phyloP scores from a whole-genome alignment of 257 asterid species.

The Mitragyna speciosa region DNA sequence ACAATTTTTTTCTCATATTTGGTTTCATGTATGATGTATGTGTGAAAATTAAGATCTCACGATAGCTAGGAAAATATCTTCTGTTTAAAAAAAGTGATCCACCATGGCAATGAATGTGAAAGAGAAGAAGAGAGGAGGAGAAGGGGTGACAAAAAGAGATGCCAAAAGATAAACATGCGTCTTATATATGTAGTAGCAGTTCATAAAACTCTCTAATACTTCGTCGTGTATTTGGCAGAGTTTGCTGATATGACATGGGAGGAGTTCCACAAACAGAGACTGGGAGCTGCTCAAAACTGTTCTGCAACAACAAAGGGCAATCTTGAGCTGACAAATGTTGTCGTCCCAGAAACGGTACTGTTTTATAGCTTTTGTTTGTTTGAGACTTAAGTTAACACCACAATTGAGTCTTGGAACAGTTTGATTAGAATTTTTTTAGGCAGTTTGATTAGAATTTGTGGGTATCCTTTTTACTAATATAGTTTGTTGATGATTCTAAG shows the following conservation, averaged over 20 bases:
- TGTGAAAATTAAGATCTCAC: neutral
- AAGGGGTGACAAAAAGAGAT: neutral
- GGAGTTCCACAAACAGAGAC: conserved; percentile 64
- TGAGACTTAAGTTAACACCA: neutral
- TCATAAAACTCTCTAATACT: neutral
- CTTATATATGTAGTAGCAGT: neutral
- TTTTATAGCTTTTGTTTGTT: neutral
- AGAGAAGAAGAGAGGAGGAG: neutral
- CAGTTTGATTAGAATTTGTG: neutral
- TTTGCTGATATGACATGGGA: conserved; percentile 95
- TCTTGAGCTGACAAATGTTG: conserved; percentile 58
- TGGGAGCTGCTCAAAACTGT: conserved; percentile 98
- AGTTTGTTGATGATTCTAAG: neutral
- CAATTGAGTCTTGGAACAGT: neutral
- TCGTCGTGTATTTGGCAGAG: conserved; percentile 38
- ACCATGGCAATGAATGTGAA: neutral
- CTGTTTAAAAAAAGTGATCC: neutral
- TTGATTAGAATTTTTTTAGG: neutral
- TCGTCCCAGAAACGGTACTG: conserved; percentile 69
- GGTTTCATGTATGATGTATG: neutral
- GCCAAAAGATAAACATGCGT: neutral
- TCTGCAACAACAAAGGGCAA: conserved; percentile 85
- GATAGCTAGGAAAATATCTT: neutral
- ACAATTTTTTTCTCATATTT: neutral
- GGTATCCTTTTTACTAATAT: neutral